phyloP scores from a whole-genome alignment of 805 yeast species.

The Metschnikowia koreensis region DNA sequence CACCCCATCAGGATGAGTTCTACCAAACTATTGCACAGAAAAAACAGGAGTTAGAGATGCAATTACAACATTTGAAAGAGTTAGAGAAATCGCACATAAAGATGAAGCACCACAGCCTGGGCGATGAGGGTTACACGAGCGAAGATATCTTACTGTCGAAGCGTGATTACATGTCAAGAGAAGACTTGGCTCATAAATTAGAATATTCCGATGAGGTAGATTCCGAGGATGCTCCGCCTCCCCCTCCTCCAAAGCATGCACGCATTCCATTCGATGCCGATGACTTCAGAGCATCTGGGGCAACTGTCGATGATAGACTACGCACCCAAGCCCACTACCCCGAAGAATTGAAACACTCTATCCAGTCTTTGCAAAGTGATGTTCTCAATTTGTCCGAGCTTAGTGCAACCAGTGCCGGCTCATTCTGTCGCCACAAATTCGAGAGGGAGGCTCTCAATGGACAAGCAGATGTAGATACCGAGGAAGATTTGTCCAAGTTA shows the following conservation, averaged over 20 bases:
- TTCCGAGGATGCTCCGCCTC: conserved; percentile 26
- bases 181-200: conserved; percentile 35
- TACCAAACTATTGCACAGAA: conserved; percentile 25
- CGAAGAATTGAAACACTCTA: conserved; percentile 39
- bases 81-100: conserved; percentile 24
- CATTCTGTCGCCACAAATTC: conserved; percentile 70
- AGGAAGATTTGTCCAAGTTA: conserved; percentile 20
- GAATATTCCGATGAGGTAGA: conserved; percentile 18
- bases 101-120: conserved; percentile 8
- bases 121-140: conserved; percentile 31
- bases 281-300: conserved; percentile 33
- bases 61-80: conserved; percentile 32
- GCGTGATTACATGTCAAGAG: conserved; percentile 31
- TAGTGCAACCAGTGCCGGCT: conserved; percentile 89
- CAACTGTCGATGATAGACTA: conserved; percentile 27
- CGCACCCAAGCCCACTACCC: conserved; percentile 31
- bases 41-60: conserved; percentile 40
- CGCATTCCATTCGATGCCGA: conserved; percentile 37
- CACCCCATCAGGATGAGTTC: conserved; percentile 23
- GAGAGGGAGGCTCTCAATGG: conserved; percentile 34
- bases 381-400: conserved; percentile 59
- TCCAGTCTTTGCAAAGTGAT: conserved; percentile 45
- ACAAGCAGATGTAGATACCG: conserved; percentile 14
- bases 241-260: conserved; percentile 37
- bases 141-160: conserved; percentile 37